These are phyloP conservation scores for Porcisia deanei DNA, from an alignment of 208 protist species.

Conservation along the genomic window DNA sequence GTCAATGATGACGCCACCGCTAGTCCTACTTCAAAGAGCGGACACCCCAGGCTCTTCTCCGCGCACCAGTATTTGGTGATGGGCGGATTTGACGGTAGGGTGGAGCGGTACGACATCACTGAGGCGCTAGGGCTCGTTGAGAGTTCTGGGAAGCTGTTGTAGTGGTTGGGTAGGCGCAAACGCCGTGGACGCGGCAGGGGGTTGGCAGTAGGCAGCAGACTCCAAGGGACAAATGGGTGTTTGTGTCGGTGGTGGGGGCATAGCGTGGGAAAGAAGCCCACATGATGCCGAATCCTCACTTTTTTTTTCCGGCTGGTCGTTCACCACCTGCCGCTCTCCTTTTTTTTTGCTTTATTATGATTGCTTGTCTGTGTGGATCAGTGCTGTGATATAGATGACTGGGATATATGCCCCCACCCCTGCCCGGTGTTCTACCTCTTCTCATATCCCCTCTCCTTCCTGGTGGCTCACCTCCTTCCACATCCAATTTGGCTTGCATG, in stretches of 20 bases:
- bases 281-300: neutral
- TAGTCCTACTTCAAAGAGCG: neutral
- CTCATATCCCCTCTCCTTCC: neutral
- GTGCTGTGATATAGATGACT: neutral
- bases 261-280: neutral
- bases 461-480: too few relatives aligned
- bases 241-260: neutral
- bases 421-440: neutral
- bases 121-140: constrained; percentile 20
- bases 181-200: neutral
- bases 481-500: neutral
- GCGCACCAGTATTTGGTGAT: constrained; percentile 33
- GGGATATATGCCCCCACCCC: too few relatives aligned
- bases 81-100: constrained; percentile 40
- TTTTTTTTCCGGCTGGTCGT: neutral
- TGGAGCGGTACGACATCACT: constrained; percentile 42
- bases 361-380: neutral
- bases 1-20: neutral
- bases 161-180: neutral
- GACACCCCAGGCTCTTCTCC: neutral
- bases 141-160: constrained; percentile 13
- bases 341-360: too few relatives aligned
- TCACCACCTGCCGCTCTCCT: neutral
- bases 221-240: neutral
- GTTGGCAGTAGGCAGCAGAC: neutral